A percentile compares a stretch with the other conserved stretches of the same genome.
Evolutionary conservation across 2,329 filamentous ascomycete genomes (phyloP).

Genomic region (Colletotrichum siamense): DNA sequence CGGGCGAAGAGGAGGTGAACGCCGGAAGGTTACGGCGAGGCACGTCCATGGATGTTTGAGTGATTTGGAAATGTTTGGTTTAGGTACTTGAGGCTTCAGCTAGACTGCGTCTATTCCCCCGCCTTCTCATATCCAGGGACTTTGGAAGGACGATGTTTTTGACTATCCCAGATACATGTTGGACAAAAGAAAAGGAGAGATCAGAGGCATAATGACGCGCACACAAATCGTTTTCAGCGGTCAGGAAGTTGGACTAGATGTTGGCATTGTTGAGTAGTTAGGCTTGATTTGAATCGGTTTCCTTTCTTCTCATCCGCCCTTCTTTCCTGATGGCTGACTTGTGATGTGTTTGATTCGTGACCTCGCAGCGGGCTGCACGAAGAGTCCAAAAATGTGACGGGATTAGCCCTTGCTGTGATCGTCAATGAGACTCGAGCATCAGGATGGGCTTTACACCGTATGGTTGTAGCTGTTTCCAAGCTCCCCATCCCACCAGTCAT

Average conservation of each 20-base stretch:
- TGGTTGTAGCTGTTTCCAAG: neutral
- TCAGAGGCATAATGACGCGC: neutral
- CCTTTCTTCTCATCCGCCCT: accelerated
- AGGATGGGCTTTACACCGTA: accelerated
- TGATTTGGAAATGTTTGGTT: neutral
- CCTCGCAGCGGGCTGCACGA: accelerated
- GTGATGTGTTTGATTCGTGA: neutral
- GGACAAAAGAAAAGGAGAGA: neutral
- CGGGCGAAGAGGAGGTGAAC: neutral
- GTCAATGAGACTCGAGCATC: neutral
- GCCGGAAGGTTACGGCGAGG: neutral
- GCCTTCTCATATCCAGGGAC: neutral
- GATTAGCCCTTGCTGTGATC: neutral
- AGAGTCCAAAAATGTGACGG: neutral
- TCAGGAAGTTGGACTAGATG: neutral
- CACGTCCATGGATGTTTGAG: neutral
- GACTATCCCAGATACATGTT: neutral
- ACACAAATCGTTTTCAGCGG: neutral
- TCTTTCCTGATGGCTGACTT: neutral
- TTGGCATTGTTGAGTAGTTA: neutral
- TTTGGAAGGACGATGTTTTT: neutral
- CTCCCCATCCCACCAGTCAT: neutral
- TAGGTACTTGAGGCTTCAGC: neutral
- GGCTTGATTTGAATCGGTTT: neutral
- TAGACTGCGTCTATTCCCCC: neutral